Evolutionary conservation across 805 yeast species (phyloP).

Genomic region (Starmerella cellae): DNA sequence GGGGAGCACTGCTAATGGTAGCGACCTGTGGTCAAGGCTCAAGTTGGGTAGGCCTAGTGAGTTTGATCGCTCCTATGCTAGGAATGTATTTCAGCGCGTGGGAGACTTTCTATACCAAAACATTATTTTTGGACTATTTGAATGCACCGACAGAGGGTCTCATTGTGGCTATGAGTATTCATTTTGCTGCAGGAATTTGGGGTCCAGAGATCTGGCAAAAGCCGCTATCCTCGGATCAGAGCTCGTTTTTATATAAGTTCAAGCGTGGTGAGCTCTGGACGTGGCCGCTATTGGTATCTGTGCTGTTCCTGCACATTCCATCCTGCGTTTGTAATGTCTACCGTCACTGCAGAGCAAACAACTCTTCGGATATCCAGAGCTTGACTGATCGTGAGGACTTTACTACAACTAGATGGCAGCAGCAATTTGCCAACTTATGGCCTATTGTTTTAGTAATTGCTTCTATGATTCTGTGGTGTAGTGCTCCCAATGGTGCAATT

Average conservation of each 20-base stretch:
- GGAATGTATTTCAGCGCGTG: constrained; percentile 60
- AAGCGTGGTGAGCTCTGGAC: constrained; percentile 23
- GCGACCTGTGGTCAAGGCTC: constrained; percentile 69
- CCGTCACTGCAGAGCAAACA: no score
- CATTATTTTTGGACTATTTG: constrained; percentile 61
- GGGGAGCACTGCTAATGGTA: constrained; percentile 60
- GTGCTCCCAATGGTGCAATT: constrained; percentile 37
- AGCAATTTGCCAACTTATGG: constrained; percentile 31
- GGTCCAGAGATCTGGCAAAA: constrained; percentile 33
- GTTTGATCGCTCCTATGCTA: constrained; percentile 35
- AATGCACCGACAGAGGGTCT: constrained; percentile 97
- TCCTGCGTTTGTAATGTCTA: constrained; percentile 42
- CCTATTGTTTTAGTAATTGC: constrained; percentile 54
- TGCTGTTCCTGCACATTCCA: constrained; percentile 49
- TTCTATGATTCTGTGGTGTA: constrained; percentile 35
- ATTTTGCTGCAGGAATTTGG: constrained; percentile 47
- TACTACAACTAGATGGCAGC: constrained; percentile 20
- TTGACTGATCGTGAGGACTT: neutral
- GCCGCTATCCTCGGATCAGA: constrained; percentile 4
- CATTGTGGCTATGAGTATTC: constrained; percentile 45
- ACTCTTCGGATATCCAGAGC: constrained; percentile 30
- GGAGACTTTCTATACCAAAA: constrained; percentile 90
- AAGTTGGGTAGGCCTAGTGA: constrained; percentile 34
- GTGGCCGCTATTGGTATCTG: constrained; percentile 21
- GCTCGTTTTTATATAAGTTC: constrained; percentile 7